Evolutionary conservation across 192 early-diverging fungal genomes (phyloP), one percentile per base, ranked within the genome.

Genomic region (Entomortierella chlamydospora): DNA sequence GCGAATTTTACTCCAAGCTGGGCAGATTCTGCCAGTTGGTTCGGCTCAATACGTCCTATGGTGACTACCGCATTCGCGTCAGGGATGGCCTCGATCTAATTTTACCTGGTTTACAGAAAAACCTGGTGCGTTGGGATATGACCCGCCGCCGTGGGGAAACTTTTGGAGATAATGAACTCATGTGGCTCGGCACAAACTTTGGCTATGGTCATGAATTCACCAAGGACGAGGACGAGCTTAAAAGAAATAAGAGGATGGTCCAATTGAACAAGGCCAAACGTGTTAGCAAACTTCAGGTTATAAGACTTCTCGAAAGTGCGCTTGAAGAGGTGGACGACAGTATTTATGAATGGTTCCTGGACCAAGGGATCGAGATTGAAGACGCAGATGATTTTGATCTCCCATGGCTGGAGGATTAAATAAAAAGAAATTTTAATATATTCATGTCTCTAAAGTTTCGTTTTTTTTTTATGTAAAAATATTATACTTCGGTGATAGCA

Each of bases 401-500:
- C 2, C 2, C 15, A 20, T 47, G 45, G 45, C 2, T 11, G 7
- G 7, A 9, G 13, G 39, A 41, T 13, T 6, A 41, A 41, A 41
- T 13, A 41, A n/a, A n/a, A n/a, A n/a, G n/a, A n/a, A n/a, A n/a
- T n/a, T n/a, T n/a, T n/a, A n/a, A n/a, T n/a, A n/a, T n/a, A n/a
- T n/a, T n/a, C n/a, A n/a, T n/a, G n/a, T n/a, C 13, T 41, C 13
- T 41, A 9, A 41, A 41, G 39, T 58, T 58, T 37, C 26, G 30
- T 34, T 37, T 51, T 26, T 18, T 26, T 25, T 26, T 37, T 25
- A 1, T 10, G 4, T 37, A 37, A 37, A 7, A 10, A 37, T 37
- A 37, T 45, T 67, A 74, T 7, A 74, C 64, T 57, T 76, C 72
- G 4, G 59, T 49, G 33, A 76, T 76, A 31, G 64, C 64, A 29